These are phyloP conservation scores for Eucalyptus sp. DNA, from an alignment of 345 rosid species.

Conservation along the genomic window DNA sequence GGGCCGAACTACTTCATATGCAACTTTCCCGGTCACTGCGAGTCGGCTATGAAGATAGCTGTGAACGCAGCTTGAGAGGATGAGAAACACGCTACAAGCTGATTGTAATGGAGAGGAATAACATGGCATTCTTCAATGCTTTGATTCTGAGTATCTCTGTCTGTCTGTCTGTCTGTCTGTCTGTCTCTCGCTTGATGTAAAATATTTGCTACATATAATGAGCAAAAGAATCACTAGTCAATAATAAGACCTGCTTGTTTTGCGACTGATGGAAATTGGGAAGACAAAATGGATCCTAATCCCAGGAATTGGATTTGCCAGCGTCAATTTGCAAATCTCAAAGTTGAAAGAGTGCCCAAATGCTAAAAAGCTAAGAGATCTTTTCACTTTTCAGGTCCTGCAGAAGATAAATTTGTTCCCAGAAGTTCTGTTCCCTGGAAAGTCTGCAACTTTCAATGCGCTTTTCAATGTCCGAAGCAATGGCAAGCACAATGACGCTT, in stretches of 20 bases:
- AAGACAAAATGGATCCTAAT: neutral
- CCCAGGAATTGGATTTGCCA: neutral
- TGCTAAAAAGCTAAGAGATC: neutral
- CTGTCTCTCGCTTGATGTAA: neutral
- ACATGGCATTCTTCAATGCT: neutral
- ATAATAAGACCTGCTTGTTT: neutral
- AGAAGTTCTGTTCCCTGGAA: neutral
- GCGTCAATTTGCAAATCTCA: neutral
- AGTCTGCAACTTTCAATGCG: neutral
- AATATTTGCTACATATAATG: neutral
- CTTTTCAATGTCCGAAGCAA: neutral
- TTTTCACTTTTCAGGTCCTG: neutral
- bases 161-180: neutral
- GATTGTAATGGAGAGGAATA: neutral
- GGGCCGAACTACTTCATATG: constrained; percentile 45
- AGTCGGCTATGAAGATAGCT: constrained; percentile 41
- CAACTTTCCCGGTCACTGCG: constrained; percentile 29
- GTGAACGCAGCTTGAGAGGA: constrained; percentile 12
- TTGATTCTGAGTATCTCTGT: neutral
- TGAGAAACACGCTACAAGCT: neutral
- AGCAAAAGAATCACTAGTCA: neutral
- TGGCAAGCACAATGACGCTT: neutral
- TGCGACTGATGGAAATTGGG: neutral
- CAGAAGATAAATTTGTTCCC: neutral
- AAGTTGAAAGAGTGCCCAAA: neutral